A percentile compares a stretch with the other conserved stretches of the same genome.
Evolutionary conservation across 371 early-diverging fungal genomes (phyloP).

Genomic region (Mucor mucedo): DNA sequence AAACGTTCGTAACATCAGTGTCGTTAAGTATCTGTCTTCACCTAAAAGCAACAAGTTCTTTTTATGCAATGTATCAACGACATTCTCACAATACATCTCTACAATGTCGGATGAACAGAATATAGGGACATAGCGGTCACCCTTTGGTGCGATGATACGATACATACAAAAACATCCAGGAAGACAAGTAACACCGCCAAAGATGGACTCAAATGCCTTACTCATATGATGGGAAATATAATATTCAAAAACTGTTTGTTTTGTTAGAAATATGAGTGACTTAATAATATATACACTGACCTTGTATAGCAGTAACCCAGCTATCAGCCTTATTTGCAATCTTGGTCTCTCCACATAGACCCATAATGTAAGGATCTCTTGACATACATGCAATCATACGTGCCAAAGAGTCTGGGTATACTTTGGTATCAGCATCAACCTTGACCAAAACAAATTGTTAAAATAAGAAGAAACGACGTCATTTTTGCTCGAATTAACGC

Average conservation of each 20-base stretch:
- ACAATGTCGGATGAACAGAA: conserved; percentile 87
- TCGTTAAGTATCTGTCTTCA: conserved; percentile 95
- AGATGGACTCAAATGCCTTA: conserved; percentile 95
- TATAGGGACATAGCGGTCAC: conserved; percentile 68
- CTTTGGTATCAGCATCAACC: conserved; percentile 96
- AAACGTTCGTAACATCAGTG: conserved; percentile 92
- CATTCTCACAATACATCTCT: conserved; percentile 87
- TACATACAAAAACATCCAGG: conserved; percentile 99
- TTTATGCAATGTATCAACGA: conserved; percentile 93
- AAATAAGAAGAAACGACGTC: background rate
- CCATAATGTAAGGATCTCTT: conserved; percentile 79
- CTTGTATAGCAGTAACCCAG: conserved; percentile 94
- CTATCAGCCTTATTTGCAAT: conserved; percentile 84
- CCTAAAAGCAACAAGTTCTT: conserved; percentile 95
- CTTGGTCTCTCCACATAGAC: conserved; percentile 89
- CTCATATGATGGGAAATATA: conserved; percentile 94
- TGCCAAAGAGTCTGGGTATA: conserved; percentile 80
- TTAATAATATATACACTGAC: conserved; percentile 20
- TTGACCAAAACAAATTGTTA: conserved; percentile 11
- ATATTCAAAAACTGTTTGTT: conserved; percentile 88
- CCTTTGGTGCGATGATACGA: conserved; percentile 84
- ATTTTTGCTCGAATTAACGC: background rate
- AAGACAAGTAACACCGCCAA: conserved; percentile 96
- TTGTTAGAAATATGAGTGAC: background rate
- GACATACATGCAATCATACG: conserved; percentile 83